phyloP scores from a whole-genome alignment of 371 early-diverging fungal species.

The Polyrhizophydium stewartii region DNA sequence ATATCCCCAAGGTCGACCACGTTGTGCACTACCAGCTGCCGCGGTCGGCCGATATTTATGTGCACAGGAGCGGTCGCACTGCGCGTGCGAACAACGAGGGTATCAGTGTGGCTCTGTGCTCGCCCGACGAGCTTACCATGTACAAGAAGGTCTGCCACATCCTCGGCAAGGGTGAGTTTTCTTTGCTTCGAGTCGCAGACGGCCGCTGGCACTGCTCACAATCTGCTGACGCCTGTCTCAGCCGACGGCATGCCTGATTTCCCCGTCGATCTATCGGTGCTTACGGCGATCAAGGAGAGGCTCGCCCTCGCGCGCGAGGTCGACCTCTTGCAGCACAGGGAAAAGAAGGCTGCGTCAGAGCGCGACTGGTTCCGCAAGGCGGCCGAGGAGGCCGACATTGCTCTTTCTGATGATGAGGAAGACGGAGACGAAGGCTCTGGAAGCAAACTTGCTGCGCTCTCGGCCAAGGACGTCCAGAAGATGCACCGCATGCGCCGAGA shows the following conservation, averaged over 20 bases:
- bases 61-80: conserved; percentile 95
- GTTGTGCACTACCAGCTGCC: conserved; percentile 99
- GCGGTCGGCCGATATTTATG: conserved; percentile 64
- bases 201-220: too few relatives aligned
- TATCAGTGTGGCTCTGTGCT: conserved; percentile 70
- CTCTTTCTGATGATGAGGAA: conserved; percentile 62
- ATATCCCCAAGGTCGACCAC: conserved; percentile 92
- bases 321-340: conserved; percentile 70
- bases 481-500: conserved; percentile 52
- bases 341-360: conserved; percentile 62
- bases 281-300: conserved; percentile 60
- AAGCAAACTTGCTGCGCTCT: not conserved
- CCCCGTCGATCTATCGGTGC: conserved; percentile 60
- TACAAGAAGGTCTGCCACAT: conserved; percentile 75
- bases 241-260: conserved; percentile 61
- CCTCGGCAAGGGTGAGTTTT: conserved; percentile 56
- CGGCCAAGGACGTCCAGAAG: conserved; percentile 20
- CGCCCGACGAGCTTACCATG: conserved; percentile 75
- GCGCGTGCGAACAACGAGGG: conserved; percentile 73
- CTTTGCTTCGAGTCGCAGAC: too few relatives aligned
- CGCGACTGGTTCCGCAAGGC: conserved; percentile 81
- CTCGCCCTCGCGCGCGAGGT: conserved; percentile 74
- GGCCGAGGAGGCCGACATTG: conserved; percentile 82
- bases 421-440: not conserved
- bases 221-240: not conserved